phyloP scores from a whole-genome alignment of 2,329 filamentous ascomycete species.

The Fusarium siculi region DNA sequence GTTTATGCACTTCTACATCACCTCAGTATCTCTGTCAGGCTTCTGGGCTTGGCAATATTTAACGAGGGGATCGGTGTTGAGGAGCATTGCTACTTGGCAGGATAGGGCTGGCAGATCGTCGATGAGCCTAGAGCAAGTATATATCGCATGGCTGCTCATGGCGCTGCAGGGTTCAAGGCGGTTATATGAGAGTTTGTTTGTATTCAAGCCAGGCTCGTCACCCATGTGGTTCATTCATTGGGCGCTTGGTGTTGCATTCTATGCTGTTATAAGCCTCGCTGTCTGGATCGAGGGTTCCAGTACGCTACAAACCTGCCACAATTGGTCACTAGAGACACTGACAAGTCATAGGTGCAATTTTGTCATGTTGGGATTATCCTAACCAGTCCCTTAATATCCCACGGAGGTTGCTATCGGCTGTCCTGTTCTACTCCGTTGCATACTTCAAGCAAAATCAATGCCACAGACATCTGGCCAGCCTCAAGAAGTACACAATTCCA shows the following conservation, averaged over 20 bases:
- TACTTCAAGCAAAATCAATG: constrained; percentile 80
- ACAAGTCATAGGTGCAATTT: constrained; percentile 46
- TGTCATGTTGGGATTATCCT: constrained; percentile 47
- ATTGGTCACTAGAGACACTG: constrained; percentile 1
- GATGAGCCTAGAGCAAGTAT: constrained; percentile 71
- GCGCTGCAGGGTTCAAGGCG: constrained; percentile 78
- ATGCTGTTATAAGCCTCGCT: constrained; percentile 76
- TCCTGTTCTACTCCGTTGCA: constrained; percentile 74
- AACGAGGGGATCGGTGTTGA: constrained; percentile 64
- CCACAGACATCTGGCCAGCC: constrained; percentile 74
- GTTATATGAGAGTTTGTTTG: constrained; percentile 76
- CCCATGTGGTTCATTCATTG: constrained; percentile 90
- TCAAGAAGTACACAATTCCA: constrained; percentile 87
- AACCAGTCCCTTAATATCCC: constrained; percentile 32
- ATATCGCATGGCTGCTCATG: constrained; percentile 78
- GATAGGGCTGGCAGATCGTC: constrained; percentile 29
- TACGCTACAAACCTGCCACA: constrained; percentile 50
- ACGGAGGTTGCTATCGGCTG: constrained; percentile 54
- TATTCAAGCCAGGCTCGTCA: constrained; percentile 71
- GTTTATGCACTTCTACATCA: constrained; percentile 88
- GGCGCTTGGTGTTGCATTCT: constrained; percentile 81
- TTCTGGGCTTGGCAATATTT: constrained; percentile 79
- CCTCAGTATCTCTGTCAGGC: constrained; percentile 74
- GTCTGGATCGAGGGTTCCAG: constrained; percentile 87
- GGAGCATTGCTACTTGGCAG: constrained; percentile 56